Evolutionary conservation across 768 basidiomycete genomes (phyloP).

Genomic region (Tylopilus sp.): DNA sequence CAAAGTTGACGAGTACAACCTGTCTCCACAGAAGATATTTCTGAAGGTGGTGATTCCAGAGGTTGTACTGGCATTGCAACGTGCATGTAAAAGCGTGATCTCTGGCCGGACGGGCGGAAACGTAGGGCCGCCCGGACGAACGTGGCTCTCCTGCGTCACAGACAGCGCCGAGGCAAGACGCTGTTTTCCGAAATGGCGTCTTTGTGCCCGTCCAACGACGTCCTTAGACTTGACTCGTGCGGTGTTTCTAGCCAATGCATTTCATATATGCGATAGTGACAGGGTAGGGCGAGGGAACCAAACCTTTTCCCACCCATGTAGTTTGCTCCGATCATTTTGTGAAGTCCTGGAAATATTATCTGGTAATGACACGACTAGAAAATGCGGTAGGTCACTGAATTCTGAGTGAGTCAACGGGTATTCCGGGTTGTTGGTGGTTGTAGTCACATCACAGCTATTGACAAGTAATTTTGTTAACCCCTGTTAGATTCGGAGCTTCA

Average conservation of each 20-base stretch:
- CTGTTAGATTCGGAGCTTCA: no score
- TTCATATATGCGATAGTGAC: not conserved
- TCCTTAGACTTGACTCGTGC: slow-evolving; percentile 60
- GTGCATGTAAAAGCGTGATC: slow-evolving; percentile 29
- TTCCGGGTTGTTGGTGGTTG: no score
- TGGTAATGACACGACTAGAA: no score
- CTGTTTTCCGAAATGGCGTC: slow-evolving; percentile 57
- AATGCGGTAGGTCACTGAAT: not conserved
- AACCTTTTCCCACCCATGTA: slow-evolving; percentile 77
- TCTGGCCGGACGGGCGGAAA: slow-evolving; percentile 16
- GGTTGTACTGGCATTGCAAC: not conserved
- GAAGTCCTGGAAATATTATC: not conserved
- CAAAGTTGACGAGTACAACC: not conserved
- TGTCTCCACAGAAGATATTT: slow-evolving; percentile 1
- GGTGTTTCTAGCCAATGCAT: slow-evolving; percentile 44
- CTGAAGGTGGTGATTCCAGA: not conserved
- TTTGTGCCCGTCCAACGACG: slow-evolving; percentile 50
- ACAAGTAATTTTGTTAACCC: no score
- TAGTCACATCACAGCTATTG: no score
- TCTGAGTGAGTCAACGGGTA: no score
- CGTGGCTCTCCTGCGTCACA: slow-evolving; percentile 8
- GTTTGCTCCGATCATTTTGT: slow-evolving; percentile 60
- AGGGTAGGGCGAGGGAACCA: slow-evolving; percentile 1
- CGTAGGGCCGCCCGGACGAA: not conserved
- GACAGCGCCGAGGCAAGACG: slow-evolving; percentile 48